Conservation (phyloP, 352 stramenopile species). For the Phytophthora sojae region DNA sequence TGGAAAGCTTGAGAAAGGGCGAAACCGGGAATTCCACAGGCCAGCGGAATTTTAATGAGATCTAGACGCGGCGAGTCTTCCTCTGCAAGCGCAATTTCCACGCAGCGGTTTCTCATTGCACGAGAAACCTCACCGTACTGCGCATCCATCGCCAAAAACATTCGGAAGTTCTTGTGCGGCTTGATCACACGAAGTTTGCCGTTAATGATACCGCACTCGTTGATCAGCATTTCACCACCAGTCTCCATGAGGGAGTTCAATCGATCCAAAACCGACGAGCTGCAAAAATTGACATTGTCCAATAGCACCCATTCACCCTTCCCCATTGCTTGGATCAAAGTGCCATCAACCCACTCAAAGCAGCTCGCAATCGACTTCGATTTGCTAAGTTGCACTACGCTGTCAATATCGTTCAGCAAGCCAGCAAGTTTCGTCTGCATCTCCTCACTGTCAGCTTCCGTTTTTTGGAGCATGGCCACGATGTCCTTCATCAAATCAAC, state of each 20-base stretch:
- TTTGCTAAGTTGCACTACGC: conserved; percentile 67
- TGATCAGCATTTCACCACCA: conserved; percentile 97
- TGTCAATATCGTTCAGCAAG: conserved; percentile 40
- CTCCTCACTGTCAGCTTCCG: conserved; percentile 12
- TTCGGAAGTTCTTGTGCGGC: conserved; percentile 98
- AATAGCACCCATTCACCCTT: conserved; percentile 99
- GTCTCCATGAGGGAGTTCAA: conserved; percentile 99
- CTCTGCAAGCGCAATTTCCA: conserved; percentile 93
- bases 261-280: conserved; percentile 98
- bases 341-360: conserved; percentile 99
- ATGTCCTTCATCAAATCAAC: conserved; percentile 66
- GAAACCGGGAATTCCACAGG: conserved; percentile 72
- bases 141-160: conserved; percentile 99
- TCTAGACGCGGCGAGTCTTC: conserved; percentile 67
- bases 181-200: conserved; percentile 94
- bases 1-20: conserved; percentile 74
- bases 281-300: conserved; percentile 99
- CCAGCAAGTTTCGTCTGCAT: conserved; percentile 17
- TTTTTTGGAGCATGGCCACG: conserved; percentile 42
- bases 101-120: conserved; percentile 99
- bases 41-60: conserved; percentile 66
- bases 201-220: conserved; percentile 96
- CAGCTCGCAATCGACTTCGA: conserved; percentile 71
- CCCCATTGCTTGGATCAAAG: conserved; percentile 97
- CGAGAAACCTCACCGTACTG: conserved; percentile 97